A percentile compares a stretch with the other conserved stretches of the same genome.
phyloP scores from a whole-genome alignment of 495 filamentous ascomycete genomes.

The Penicillium goetzii region DNA sequence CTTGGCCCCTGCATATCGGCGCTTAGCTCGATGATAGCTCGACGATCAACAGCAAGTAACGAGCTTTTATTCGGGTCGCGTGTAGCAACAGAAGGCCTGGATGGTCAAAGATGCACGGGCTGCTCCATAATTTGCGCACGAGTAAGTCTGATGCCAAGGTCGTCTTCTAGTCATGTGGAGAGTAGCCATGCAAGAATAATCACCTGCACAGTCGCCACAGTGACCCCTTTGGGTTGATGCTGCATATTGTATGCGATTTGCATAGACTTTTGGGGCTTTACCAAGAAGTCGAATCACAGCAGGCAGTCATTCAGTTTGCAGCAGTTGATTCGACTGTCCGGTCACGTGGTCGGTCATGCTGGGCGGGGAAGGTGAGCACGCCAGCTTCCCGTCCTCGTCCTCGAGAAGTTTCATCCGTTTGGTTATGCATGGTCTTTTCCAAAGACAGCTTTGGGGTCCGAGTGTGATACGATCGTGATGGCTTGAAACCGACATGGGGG shows the following conservation, averaged over 20 bases:
- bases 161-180: conserved; percentile 6
- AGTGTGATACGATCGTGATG: conserved; percentile 12
- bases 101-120: neutral
- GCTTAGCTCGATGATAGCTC: neutral
- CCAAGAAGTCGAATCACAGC: neutral
- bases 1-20: neutral
- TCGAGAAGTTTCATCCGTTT: neutral
- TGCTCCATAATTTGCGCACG: neutral
- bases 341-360: conserved; percentile 12
- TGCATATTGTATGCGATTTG: conserved; percentile 1
- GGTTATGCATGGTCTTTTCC: neutral
- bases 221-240: neutral
- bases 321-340: neutral
- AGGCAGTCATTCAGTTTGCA: neutral
- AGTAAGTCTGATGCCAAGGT: neutral
- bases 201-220: conserved; percentile 5
- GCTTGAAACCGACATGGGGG: conserved; percentile 17
- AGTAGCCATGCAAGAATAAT: neutral
- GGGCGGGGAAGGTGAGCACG: conserved; percentile 9
- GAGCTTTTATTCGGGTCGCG: neutral
- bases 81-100: neutral
- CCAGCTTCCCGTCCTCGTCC: conserved; percentile 7
- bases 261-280: neutral
- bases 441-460: neutral
- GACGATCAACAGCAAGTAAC: neutral